These are phyloP conservation scores for Stephanodiscus triporus DNA, from an alignment of 108 stramenopile species.

Conservation along the genomic window DNA sequence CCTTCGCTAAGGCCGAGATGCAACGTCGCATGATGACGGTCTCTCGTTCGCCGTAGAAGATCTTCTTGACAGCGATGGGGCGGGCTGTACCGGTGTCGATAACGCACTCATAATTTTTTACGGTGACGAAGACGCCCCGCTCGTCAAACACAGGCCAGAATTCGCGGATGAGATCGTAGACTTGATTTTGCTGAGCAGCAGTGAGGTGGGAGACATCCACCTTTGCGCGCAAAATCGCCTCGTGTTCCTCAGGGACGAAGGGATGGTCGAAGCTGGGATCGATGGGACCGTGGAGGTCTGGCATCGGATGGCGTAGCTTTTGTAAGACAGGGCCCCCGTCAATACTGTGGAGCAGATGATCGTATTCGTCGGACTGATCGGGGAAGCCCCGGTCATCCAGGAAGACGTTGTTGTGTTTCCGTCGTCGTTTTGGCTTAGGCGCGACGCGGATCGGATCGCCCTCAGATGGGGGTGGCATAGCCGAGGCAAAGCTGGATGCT, in stretches of 20 bases:
- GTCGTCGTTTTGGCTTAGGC: background rate
- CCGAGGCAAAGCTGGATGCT: background rate
- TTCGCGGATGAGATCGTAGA: background rate
- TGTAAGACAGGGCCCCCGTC: background rate
- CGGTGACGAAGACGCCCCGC: background rate
- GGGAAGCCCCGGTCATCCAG: background rate
- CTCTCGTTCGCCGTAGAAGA: background rate
- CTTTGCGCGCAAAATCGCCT: background rate
- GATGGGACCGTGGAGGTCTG: too few relatives aligned
- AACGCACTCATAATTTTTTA: background rate
- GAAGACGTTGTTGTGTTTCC: too few relatives aligned
- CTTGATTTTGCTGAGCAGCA: background rate
- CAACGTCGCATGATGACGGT: background rate
- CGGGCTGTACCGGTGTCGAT: background rate
- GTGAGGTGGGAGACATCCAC: background rate
- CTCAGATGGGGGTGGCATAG: background rate
- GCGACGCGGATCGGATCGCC: background rate
- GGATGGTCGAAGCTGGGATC: background rate
- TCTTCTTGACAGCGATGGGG: background rate
- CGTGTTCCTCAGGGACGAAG: background rate
- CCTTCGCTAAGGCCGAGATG: background rate
- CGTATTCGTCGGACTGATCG: background rate
- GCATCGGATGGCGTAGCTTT: background rate
- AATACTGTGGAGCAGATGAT: background rate
- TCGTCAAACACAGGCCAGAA: conserved; percentile 7